These are phyloP conservation scores for Metschnikowia bowlesiae DNA, from an alignment of 805 yeast species.

Conservation along the genomic window DNA sequence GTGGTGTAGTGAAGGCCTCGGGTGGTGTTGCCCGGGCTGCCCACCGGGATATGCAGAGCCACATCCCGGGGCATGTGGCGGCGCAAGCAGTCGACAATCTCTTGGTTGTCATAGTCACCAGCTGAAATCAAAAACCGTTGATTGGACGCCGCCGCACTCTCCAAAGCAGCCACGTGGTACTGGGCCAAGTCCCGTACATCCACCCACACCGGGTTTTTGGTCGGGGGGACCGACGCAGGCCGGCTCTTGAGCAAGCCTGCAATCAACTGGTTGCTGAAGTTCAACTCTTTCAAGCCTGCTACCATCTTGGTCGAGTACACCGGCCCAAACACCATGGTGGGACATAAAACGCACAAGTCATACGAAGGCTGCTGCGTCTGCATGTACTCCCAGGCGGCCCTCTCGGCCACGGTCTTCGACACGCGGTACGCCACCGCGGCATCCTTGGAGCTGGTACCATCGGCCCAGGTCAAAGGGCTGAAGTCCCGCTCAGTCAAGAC, in stretches of 20 bases:
- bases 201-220: constrained; percentile 7
- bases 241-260: neutral
- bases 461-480: constrained; percentile 6
- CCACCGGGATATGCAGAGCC: constrained; percentile 4
- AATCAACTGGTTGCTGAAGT: constrained; percentile 7
- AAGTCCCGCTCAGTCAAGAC: constrained; percentile 4
- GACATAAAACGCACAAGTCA: constrained; percentile 6
- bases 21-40: constrained; percentile 18
- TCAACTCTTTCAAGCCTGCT: constrained; percentile 3
- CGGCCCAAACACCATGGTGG: constrained; percentile 10
- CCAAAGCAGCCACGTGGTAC: constrained; percentile 4
- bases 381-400: constrained; percentile 9
- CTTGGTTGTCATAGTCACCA: constrained; percentile 26
- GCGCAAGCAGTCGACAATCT: constrained; percentile 20
- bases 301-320: constrained; percentile 1
- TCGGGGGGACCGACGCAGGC: neutral
- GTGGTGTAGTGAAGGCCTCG: constrained; percentile 22
- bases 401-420: constrained; percentile 7
- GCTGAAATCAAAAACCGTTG: constrained; percentile 23
- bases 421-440: constrained; percentile 8
- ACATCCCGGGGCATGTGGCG: constrained; percentile 6
- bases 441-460: constrained; percentile 5
- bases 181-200: constrained; percentile 9
- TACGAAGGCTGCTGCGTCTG: constrained; percentile 1
- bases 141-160: constrained; percentile 16